Evolutionary conservation across 2,329 filamentous ascomycete species (phyloP).

Genomic region (Aureobasidium namibiae): DNA sequence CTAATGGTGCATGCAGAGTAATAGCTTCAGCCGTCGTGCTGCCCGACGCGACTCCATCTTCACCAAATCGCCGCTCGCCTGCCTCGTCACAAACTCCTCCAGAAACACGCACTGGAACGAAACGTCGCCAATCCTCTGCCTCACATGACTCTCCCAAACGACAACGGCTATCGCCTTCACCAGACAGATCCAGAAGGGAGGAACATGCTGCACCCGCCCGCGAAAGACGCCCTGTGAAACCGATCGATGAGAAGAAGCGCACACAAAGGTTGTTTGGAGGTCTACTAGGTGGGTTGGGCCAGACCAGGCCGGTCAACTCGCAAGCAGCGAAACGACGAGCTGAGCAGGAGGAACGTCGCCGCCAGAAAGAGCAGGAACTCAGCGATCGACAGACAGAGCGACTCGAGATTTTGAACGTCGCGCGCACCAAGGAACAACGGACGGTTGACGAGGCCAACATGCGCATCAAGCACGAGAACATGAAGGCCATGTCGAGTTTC

Average conservation of each 20-base stretch:
- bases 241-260: slow-evolving; percentile 68
- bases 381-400: slow-evolving; percentile 8
- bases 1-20: background rate
- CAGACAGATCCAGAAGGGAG: background rate
- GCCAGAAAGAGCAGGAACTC: slow-evolving; percentile 5
- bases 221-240: background rate
- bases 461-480: slow-evolving; percentile 62
- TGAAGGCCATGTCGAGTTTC: slow-evolving; percentile 63
- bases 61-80: background rate
- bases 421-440: slow-evolving; percentile 60
- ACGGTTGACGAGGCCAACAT: slow-evolving; percentile 63
- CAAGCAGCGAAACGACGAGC: slow-evolving; percentile 6
- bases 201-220: background rate
- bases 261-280: slow-evolving; percentile 81
- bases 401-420: slow-evolving; percentile 18
- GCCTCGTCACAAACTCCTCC: background rate
- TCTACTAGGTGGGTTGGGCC: slow-evolving; percentile 39
- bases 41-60: slow-evolving; percentile 4
- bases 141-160: background rate
- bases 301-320: background rate
- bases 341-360: slow-evolving; percentile 7
- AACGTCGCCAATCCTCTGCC: slow-evolving; percentile 3
- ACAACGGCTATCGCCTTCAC: slow-evolving; percentile 1
- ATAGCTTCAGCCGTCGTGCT: slow-evolving; percentile 6
- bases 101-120: background rate